Conservation (phyloP, 2,329 filamentous ascomycete genomes). For the Botrytis porri region DNA sequence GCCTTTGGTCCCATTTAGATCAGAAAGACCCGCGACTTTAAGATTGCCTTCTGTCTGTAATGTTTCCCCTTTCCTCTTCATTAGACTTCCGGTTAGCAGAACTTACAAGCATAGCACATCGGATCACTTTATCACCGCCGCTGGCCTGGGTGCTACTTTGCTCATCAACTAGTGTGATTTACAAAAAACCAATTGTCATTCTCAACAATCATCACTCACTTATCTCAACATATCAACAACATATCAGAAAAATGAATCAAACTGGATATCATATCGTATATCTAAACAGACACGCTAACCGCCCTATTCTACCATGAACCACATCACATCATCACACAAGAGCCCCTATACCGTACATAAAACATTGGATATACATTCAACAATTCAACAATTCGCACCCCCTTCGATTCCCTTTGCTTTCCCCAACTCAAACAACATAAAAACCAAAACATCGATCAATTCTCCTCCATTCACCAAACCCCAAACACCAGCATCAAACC, state of each 20-base stretch:
- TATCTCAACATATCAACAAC: neutral
- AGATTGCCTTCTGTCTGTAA: neutral
- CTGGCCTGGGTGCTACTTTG: neutral
- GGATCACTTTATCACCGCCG: neutral
- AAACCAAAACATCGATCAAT: neutral
- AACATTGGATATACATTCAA: conserved; percentile 8
- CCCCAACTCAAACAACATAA: neutral
- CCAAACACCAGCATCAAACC: conserved; percentile 10
- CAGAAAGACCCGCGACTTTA: neutral
- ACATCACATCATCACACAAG: neutral
- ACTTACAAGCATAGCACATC: neutral
- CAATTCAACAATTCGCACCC: neutral
- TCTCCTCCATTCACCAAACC: neutral
- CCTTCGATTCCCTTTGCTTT: neutral
- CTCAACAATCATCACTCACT: neutral
- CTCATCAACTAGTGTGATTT: neutral
- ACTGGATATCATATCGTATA: neutral
- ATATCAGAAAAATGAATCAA: neutral
- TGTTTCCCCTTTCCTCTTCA: neutral
- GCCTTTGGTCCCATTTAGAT: neutral
- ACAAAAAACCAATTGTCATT: neutral
- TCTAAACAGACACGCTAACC: neutral
- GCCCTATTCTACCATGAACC: neutral
- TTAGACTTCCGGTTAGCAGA: neutral
- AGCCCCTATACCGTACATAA: neutral